Evolutionary conservation across 2,329 filamentous ascomycete species (phyloP), one percentile per base, ranked within the genome.

Genomic region (Xylaria sp.): DNA sequence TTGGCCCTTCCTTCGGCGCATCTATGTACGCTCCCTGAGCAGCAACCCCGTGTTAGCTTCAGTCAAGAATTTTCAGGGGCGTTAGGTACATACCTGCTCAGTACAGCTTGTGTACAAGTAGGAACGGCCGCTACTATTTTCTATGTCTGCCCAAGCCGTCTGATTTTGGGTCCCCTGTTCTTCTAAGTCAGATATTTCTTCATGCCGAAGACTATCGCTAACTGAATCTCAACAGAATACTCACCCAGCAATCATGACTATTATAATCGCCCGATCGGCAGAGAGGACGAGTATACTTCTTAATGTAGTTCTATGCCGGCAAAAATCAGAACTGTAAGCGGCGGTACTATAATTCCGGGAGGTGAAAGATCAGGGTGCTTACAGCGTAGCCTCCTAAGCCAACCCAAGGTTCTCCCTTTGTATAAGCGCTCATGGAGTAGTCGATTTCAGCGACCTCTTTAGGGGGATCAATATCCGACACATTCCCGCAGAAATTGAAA

Each of bases 71-170:
- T 3, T 8, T 18, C 3, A 4, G 25, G 7, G 33, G 8, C 1
- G 4, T 5, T 43, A 7, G 46, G 15, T 28, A 7, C 66, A 48
- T 66, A 75, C 75, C 74, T 81, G 79, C 71, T 87, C 85, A 57
- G 77, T 79, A 69, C 85, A 86, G 15, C 82, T 83, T 18, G 81
- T 83, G 75, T 86, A 87, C 4, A 86, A 77, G 71, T 87, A 88
- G 1, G 83, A 84, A 28, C 84, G 80, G 6, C 67, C 68, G 2
- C 48, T 78, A 13, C 73, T 75, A 72, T 86, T 87, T 23, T 79
- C 77, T 20, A 78, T 74, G 57, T 83, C 79, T 15, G 83, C 82
- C 75, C 82, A 87, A 69, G 77, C 86, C 3, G 81, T 80, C 58
- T 78, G 74, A 68, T 83, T 76, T 58, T 78, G 77, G 5, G 75